Evolutionary conservation across 768 basidiomycete species (phyloP).

Genomic region (Cystobasidiopsis lactophilus): DNA sequence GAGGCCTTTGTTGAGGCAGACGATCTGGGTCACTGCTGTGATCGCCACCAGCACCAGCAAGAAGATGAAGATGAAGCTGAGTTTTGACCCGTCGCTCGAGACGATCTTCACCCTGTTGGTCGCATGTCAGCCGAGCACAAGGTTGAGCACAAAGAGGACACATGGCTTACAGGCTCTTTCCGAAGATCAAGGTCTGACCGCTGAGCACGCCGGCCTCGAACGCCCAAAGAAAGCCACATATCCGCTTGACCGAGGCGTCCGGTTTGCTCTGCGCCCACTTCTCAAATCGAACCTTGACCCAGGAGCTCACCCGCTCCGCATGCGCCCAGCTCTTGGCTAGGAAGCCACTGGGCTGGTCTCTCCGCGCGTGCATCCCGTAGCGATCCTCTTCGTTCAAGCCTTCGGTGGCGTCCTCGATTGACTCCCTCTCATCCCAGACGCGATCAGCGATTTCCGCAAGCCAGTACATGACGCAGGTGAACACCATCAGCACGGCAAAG

Average conservation of each 20-base stretch:
- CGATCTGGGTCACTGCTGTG: slow-evolving; percentile 73
- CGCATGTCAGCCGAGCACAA: background rate
- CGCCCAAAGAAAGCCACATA: slow-evolving; percentile 81
- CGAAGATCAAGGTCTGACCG: slow-evolving; percentile 72
- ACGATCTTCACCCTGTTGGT: slow-evolving; percentile 48
- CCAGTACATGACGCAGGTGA: slow-evolving; percentile 31
- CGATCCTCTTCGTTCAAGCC: slow-evolving; percentile 3
- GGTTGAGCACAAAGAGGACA: background rate
- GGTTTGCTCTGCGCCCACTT: slow-evolving; percentile 9
- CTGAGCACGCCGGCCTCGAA: slow-evolving; percentile 78
- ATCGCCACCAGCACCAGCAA: slow-evolving; percentile 36
- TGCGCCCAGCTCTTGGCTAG: slow-evolving; percentile 33
- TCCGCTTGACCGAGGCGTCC: slow-evolving; percentile 71
- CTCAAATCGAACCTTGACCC: slow-evolving; percentile 1
- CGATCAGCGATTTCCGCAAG: slow-evolving; percentile 11
- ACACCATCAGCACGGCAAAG: slow-evolving; percentile 56
- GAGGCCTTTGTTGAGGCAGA: slow-evolving; percentile 61
- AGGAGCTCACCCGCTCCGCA: slow-evolving; percentile 52
- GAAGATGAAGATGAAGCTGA: slow-evolving; percentile 32
- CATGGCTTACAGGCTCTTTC: slow-evolving; percentile 30
- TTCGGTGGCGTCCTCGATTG: slow-evolving; percentile 21
- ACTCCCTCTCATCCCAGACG: slow-evolving; percentile 32
- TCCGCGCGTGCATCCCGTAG: background rate
- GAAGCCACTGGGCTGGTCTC: background rate
- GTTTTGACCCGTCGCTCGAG: slow-evolving; percentile 33